Percentiles rank a stretch among this genome's conserved stretches.
Conservation (phyloP, 306 rosid genomes). For the Luffa acutangula region DNA sequence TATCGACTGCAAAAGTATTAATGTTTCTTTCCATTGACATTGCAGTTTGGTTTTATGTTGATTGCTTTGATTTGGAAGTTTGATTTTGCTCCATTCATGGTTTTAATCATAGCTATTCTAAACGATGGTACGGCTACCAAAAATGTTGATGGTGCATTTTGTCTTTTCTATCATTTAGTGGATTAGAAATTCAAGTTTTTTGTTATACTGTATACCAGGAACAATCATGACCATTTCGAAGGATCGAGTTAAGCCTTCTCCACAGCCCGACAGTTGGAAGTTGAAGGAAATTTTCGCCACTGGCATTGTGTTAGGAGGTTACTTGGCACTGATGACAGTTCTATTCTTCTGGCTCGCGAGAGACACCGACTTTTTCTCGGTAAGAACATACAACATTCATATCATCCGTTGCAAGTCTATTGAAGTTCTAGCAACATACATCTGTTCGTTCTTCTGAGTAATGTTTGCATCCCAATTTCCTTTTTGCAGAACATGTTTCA, state of each 20-base stretch:
- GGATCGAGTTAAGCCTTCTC: constrained; percentile 97
- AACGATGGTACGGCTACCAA: constrained; percentile 63
- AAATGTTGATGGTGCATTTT: neutral
- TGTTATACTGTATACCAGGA: constrained; percentile 29
- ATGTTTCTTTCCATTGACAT: constrained; percentile 11
- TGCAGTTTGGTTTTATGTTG: constrained; percentile 91
- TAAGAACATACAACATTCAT: constrained; percentile 17
- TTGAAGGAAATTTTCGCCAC: constrained; percentile 92
- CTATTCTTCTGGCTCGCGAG: constrained; percentile 72
- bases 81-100: constrained; percentile 99
- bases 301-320: constrained; percentile 90
- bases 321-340: constrained; percentile 94
- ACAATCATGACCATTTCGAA: constrained; percentile 98
- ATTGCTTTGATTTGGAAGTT: constrained; percentile 94
- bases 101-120: constrained; percentile 82
- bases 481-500: constrained; percentile 53
- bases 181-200: neutral
- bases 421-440: neutral
- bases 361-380: constrained; percentile 71
- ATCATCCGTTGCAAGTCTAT: neutral
- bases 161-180: neutral
- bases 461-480: neutral
- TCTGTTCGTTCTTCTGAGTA: neutral
- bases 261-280: constrained; percentile 91
- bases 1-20: neutral